Conservation (phyloP, 192 early-diverging fungal genomes). For the Coemansia guatemalensis region DNA sequence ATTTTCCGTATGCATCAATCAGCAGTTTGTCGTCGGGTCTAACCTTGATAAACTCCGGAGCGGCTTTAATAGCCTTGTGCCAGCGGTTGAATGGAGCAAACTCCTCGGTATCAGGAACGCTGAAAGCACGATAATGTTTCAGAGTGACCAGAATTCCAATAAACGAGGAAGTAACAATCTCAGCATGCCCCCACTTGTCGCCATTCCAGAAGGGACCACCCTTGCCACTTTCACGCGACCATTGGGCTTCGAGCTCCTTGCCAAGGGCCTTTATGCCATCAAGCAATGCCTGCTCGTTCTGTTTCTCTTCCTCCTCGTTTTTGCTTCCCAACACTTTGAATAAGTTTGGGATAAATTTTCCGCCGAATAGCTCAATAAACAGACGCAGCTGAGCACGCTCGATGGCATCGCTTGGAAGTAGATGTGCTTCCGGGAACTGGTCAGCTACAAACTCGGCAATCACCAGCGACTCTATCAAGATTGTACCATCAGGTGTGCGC, state of each 20-base stretch:
- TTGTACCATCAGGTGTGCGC: conserved; percentile 52
- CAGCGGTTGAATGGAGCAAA: conserved; percentile 34
- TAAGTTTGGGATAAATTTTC: conserved; percentile 18
- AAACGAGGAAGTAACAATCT: conserved; percentile 28
- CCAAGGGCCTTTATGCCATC: conserved; percentile 11
- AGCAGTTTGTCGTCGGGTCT: conserved; percentile 13
- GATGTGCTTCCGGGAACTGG: conserved; percentile 57
- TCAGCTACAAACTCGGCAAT: conserved; percentile 68
- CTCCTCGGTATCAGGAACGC: conserved; percentile 34
- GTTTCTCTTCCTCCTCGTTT: conserved; percentile 22
- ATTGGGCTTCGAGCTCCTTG: conserved; percentile 31
- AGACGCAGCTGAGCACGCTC: conserved; percentile 48
- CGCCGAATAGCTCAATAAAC: conserved; percentile 32
- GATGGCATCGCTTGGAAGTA: conserved; percentile 16
- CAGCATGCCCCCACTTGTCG: conserved; percentile 23
- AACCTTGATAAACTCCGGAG: conserved; percentile 23
- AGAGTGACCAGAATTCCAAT: conserved; percentile 11
- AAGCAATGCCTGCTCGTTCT: conserved; percentile 11
- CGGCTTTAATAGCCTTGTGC: conserved; percentile 21
- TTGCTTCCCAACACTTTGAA: conserved; percentile 11
- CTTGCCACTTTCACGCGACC: conserved; percentile 26
- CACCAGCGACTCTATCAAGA: conserved; percentile 66
- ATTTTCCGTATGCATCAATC: conserved; percentile 25
- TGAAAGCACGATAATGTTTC: conserved; percentile 24
- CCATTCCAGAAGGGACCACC: conserved; percentile 37